Base-by-base conservation (phyloP, 768 basidiomycete genomes). In the Lentinula guzmanii region DNA sequence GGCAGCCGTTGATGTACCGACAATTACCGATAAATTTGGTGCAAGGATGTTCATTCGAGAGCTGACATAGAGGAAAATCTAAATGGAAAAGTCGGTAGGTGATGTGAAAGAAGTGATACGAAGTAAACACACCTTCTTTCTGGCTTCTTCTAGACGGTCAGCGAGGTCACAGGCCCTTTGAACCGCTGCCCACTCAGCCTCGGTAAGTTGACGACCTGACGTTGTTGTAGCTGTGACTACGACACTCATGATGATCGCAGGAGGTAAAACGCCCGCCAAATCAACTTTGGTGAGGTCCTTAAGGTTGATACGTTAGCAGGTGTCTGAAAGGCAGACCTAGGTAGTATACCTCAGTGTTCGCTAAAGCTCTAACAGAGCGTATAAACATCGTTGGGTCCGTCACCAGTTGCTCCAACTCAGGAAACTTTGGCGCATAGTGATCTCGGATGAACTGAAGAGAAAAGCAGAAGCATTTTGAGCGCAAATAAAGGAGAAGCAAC, bases 11-110 rank as follows among this genome's bases (percentile, higher is more conserved):
- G 91, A 94, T 62, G 97, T 97, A 74, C 97, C 96, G 77, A 98
- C 93, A 76, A 99, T 97, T 74, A 92, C 90, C 69, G 95, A 96
- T 71, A 99, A 86, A 75, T 99, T 99, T 70, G 97, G 97, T 67
- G 97, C 96, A 70, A 99, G 89, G 61, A 94, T 85, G 77, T 93
- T 93, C 93, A 99, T 98, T 78, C 97, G 86, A 68, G 93, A 96
- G 81, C 95, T 96, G 74, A 99, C 97, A 83, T 98, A 99, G 81
- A 91, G 89, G 77, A 98, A 96, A 68, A 98, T 99, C 91, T 95
- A 60, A 50, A 28, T 28, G 28, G 28, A 28, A 28, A 28, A 5
- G 42, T 35, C 50, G 39, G 60, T 64, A 43, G 42, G 57, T 41
- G 13, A 51, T 41, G 37, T 46, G 24, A 9, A 16, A 24, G 1